A percentile compares a stretch with the other conserved stretches of the same genome.
Evolutionary conservation across 805 yeast species (phyloP).

Genomic region (Monosporozyma yasuniensis): DNA sequence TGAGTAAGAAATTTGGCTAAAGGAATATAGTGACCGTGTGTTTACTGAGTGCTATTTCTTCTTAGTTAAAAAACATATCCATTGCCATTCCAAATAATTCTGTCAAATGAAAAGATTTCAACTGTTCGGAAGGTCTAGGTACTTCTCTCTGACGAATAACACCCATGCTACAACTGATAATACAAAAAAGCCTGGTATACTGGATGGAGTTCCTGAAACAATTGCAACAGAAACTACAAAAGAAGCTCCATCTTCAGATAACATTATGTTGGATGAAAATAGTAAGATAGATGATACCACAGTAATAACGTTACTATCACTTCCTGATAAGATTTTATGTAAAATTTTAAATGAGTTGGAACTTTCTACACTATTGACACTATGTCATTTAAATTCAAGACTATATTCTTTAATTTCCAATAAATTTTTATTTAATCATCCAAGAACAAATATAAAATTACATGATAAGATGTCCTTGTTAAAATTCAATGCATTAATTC

Average conservation of each 20-base stretch:
- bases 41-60: no score
- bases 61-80: no score
- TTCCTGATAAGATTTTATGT: constrained; percentile 20
- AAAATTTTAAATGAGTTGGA: constrained; percentile 22
- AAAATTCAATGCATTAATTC: constrained; percentile 26
- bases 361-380: constrained; percentile 12
- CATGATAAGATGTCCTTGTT: constrained; percentile 20
- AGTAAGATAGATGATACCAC: neutral
- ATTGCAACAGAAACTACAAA: neutral
- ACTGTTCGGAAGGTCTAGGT: neutral
- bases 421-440: constrained; percentile 18
- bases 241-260: neutral
- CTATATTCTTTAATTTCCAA: constrained; percentile 20
- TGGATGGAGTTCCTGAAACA: no score
- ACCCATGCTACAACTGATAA: neutral
- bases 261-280: constrained; percentile 5
- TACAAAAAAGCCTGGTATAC: neutral
- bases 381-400: constrained; percentile 19
- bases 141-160: neutral
- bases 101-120: neutral
- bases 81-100: neutral
- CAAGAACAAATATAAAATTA: constrained; percentile 13
- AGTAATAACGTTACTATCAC: constrained; percentile 9
- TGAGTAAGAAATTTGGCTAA: no score
- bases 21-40: no score